Evolutionary conservation across 495 filamentous ascomycete genomes (phyloP).

Genomic region (Acidiella bohemica): DNA sequence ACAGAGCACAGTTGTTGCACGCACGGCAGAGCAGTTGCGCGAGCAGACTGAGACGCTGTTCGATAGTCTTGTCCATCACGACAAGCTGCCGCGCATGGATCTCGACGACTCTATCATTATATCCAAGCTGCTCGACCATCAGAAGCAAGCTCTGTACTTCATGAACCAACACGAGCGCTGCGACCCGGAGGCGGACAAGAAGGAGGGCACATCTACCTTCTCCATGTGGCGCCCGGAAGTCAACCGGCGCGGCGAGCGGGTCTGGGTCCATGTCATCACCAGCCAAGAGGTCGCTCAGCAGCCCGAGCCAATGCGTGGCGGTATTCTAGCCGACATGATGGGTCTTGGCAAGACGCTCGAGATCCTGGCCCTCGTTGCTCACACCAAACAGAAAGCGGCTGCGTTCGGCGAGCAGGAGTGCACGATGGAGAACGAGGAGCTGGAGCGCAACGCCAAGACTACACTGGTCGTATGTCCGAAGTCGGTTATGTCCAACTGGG

Average conservation of each 20-base stretch:
- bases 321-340: conserved; percentile 98
- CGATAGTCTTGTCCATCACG: conserved; percentile 57
- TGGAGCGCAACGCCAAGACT: conserved; percentile 55
- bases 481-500: conserved; percentile 85
- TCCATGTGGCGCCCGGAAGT: conserved; percentile 47
- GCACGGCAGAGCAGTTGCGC: conserved; percentile 71
- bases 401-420: conserved; percentile 40
- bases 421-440: conserved; percentile 24
- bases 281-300: conserved; percentile 46
- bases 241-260: conserved; percentile 35
- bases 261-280: conserved; percentile 69
- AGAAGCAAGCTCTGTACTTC: conserved; percentile 83
- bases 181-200: conserved; percentile 45
- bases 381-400: conserved; percentile 44
- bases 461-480: conserved; percentile 86
- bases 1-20: no score
- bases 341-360: conserved; percentile 89
- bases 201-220: conserved; percentile 31
- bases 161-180: conserved; percentile 78
- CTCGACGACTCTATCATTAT: conserved; percentile 39
- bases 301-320: conserved; percentile 61
- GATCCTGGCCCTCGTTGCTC: conserved; percentile 61
- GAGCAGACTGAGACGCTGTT: conserved; percentile 79
- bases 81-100: conserved; percentile 66
- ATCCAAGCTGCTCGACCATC: conserved; percentile 69